Percentiles rank a stretch among this genome's conserved stretches.
phyloP scores from a whole-genome alignment of 768 basidiomycete genomes.

The Tulasnella calospora region DNA sequence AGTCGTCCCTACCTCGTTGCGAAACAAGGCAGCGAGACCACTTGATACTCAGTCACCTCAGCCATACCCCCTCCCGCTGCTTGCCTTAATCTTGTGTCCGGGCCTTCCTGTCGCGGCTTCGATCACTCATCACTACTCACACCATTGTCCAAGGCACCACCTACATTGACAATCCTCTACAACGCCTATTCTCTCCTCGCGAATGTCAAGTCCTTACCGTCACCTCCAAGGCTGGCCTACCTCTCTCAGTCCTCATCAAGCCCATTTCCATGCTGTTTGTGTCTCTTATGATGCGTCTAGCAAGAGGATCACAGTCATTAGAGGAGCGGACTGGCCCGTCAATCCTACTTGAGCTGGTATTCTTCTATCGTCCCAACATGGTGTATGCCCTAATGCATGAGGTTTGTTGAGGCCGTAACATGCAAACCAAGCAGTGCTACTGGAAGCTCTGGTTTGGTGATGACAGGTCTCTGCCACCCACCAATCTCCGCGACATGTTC shows the following conservation, averaged over 20 bases:
- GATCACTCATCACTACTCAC: conserved; percentile 68
- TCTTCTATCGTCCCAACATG: conserved; percentile 80
- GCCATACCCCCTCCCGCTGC: conserved; percentile 50
- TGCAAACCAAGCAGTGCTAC: conserved; percentile 93
- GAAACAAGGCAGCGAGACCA: conserved; percentile 46
- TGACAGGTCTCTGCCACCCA: conserved; percentile 64
- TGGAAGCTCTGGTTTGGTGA: conserved; percentile 99
- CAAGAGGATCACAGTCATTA: conserved; percentile 59
- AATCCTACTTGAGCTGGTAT: conserved; percentile 76
- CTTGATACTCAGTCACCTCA: conserved; percentile 41
- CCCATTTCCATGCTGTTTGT: conserved; percentile 77
- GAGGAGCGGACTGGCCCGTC: too few species aligned
- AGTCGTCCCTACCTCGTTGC: conserved; percentile 38
- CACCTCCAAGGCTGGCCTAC: conserved; percentile 40
- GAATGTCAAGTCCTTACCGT: conserved; percentile 72
- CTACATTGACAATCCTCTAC: conserved; percentile 85
- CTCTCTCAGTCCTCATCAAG: conserved; percentile 60
- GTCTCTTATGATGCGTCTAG: conserved; percentile 54
- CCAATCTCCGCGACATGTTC: conserved; percentile 77
- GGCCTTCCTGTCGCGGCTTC: conserved; percentile 80
- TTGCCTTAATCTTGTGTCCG: conserved; percentile 87
- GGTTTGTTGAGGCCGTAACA: conserved; percentile 73
- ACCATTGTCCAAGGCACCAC: conserved; percentile 82
- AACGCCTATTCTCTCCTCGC: conserved; percentile 79
- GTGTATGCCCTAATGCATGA: conserved; percentile 94